Evolutionary conservation across 2,329 filamentous ascomycete genomes (phyloP).

Genomic region (Emericellopsis atlantica): DNA sequence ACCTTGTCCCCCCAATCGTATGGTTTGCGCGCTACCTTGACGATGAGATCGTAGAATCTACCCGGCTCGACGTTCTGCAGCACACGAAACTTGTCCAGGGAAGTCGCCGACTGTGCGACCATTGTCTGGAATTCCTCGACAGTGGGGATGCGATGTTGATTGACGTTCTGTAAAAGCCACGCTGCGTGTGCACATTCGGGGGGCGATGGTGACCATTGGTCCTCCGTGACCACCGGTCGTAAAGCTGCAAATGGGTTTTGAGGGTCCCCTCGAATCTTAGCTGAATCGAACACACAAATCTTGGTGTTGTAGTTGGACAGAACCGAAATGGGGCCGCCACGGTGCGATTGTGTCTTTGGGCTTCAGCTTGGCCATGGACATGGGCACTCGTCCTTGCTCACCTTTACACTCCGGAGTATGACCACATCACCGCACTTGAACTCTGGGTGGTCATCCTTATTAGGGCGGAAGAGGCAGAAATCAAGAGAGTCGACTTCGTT

Average conservation of each 20-base stretch:
- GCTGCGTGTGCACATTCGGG: slow-evolving; percentile 31
- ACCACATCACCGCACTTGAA: slow-evolving; percentile 26
- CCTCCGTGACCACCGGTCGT: slow-evolving; percentile 7
- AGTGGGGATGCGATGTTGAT: slow-evolving; percentile 29
- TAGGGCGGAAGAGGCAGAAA: slow-evolving; percentile 47
- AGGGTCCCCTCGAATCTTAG: slow-evolving; percentile 25
- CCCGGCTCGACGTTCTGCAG: slow-evolving; percentile 48
- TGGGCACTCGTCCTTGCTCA: slow-evolving; percentile 12
- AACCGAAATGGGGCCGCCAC: slow-evolving; percentile 21
- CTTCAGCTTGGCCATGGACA: neutral
- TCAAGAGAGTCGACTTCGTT: slow-evolving; percentile 20
- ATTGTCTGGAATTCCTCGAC: slow-evolving; percentile 26
- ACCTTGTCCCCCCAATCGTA: slow-evolving; percentile 29
- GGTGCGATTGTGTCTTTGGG: slow-evolving; percentile 26
- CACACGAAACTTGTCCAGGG: slow-evolving; percentile 45
- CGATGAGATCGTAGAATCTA: slow-evolving; percentile 57
- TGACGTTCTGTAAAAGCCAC: slow-evolving; percentile 28
- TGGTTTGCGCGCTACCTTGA: slow-evolving; percentile 49
- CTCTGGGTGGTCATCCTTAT: slow-evolving; percentile 31
- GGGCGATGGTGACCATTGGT: slow-evolving; percentile 7
- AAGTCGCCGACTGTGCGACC: slow-evolving; percentile 24
- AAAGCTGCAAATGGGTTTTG: slow-evolving; percentile 19
- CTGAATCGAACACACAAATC: slow-evolving; percentile 10
- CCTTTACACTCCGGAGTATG: slow-evolving; percentile 40
- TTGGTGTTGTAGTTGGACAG: slow-evolving; percentile 27